A percentile compares a stretch with the other conserved stretches of the same genome.
phyloP scores from a whole-genome alignment of 116 monocot genomes.

The Thalassia testudinum region DNA sequence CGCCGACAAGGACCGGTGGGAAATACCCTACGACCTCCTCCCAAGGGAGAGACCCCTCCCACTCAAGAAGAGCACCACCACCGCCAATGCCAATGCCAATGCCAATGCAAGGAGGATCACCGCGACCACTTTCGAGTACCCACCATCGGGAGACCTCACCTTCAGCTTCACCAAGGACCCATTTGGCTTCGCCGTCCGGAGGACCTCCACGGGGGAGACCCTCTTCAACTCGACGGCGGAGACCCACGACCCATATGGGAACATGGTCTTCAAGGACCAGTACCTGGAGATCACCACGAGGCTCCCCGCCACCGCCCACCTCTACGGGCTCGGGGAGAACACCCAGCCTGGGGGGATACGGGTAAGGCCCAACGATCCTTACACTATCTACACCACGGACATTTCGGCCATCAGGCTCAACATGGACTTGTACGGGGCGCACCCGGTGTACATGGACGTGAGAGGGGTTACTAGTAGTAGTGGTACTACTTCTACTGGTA shows the following conservation, averaged over 20 bases:
- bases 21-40: slow-evolving; percentile 86
- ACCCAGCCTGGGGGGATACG: slow-evolving; percentile 80
- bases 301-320: slow-evolving; percentile 42
- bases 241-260: slow-evolving; percentile 10
- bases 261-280: slow-evolving; percentile 90
- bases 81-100: slow-evolving; percentile 78
- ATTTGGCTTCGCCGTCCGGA: slow-evolving; percentile 54
- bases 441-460: slow-evolving; percentile 94
- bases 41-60: slow-evolving; percentile 36
- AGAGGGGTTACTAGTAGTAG: slow-evolving; percentile 38
- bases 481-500: too few species aligned
- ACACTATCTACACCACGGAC: slow-evolving; percentile 88
- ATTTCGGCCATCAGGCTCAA: slow-evolving; percentile 90
- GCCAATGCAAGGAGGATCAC: slow-evolving; percentile 45
- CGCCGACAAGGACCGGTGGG: slow-evolving; percentile 71
- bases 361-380: slow-evolving; percentile 77
- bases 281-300: slow-evolving; percentile 77
- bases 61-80: slow-evolving; percentile 44
- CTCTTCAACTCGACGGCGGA: slow-evolving; percentile 52
- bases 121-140: slow-evolving; percentile 33
- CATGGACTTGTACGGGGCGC: slow-evolving; percentile 81
- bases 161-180: slow-evolving; percentile 70
- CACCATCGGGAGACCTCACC: slow-evolving; percentile 37
- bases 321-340: slow-evolving; percentile 95
- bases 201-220: slow-evolving; percentile 49